Evolutionary conservation across 1,284 basidiomycete genomes (phyloP).

Genomic region (Tausonia pullulans): DNA sequence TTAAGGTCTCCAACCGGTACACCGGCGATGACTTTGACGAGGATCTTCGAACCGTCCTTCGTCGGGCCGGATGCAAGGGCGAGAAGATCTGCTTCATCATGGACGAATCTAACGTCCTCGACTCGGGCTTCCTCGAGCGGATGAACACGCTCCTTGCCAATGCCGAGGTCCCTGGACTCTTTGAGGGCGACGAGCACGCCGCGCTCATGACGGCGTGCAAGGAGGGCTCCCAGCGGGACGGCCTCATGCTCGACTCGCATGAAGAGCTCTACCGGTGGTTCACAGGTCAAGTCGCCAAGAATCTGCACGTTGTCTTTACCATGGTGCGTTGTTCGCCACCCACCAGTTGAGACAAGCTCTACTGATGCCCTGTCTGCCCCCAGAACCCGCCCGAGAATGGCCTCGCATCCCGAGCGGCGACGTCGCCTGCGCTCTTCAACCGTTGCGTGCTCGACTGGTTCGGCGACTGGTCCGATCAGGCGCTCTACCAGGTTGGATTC

Average conservation of each 20-base stretch:
- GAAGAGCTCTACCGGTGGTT: conserved; percentile 97
- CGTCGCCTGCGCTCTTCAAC: conserved; percentile 95
- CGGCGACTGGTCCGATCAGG: conserved; percentile 95
- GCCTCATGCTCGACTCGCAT: conserved; percentile 93
- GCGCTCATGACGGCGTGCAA: conserved; percentile 97
- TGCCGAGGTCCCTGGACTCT: conserved; percentile 97
- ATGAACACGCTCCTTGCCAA: conserved; percentile 99
- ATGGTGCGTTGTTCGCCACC: conserved; percentile 41
- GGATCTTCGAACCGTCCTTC: conserved; percentile 83
- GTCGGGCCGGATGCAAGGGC: conserved; percentile 90
- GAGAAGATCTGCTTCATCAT: conserved; percentile 99
- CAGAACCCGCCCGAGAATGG: conserved; percentile 99
- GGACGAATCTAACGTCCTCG: conserved; percentile 98
- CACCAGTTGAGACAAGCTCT: too few species aligned
- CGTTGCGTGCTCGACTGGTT: conserved; percentile 98
- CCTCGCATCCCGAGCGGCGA: conserved; percentile 86
- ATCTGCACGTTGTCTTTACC: conserved; percentile 90
- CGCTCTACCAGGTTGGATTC: conserved; percentile 90
- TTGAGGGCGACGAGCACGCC: conserved; percentile 94
- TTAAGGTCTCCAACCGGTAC: conserved; percentile 98
- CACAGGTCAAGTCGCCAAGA: conserved; percentile 90
- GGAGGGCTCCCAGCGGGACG: conserved; percentile 94
- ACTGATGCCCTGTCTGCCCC: conserved; percentile 63
- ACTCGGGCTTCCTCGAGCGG: conserved; percentile 94
- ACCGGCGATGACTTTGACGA: conserved; percentile 98